Conservation (phyloP, 805 yeast genomes). For the Zygotorulaspora chibaensis region DNA sequence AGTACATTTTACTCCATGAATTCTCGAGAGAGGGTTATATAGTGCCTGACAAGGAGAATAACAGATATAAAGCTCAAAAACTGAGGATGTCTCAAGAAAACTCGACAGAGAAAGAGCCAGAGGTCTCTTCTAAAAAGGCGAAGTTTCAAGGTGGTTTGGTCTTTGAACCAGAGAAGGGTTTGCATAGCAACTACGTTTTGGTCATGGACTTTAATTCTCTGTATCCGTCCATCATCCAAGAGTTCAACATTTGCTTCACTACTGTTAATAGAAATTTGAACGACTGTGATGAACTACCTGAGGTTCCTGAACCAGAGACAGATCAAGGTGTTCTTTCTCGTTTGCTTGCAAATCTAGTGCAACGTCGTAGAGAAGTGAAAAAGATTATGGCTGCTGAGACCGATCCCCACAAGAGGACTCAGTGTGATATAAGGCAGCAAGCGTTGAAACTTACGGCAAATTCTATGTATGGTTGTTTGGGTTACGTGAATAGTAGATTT, state of each 20-base stretch:
- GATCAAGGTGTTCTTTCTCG: constrained; percentile 82
- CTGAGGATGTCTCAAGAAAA: constrained; percentile 29
- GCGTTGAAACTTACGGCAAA: constrained; percentile 96
- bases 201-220: constrained; percentile 98
- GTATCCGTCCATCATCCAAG: constrained; percentile 96
- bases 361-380: constrained; percentile 90
- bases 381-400: constrained; percentile 72
- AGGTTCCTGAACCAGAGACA: constrained; percentile 54
- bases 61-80: constrained; percentile 36
- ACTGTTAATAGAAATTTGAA: constrained; percentile 70
- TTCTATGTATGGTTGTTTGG: constrained; percentile 99
- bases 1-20: constrained; percentile 87
- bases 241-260: constrained; percentile 93
- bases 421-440: constrained; percentile 91
- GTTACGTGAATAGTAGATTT: constrained; percentile 85
- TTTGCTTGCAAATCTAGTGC: constrained; percentile 75
- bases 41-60: constrained; percentile 78
- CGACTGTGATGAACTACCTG: constrained; percentile 61
- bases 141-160: constrained; percentile 91
- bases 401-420: constrained; percentile 62
- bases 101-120: constrained; percentile 38
- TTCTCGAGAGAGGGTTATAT: constrained; percentile 74
- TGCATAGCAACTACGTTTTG: constrained; percentile 79
- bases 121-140: constrained; percentile 55
- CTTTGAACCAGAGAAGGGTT: constrained; percentile 93